These are phyloP conservation scores for Neurospora hispaniola DNA, from an alignment of 495 filamentous ascomycete species.

Conservation along the genomic window DNA sequence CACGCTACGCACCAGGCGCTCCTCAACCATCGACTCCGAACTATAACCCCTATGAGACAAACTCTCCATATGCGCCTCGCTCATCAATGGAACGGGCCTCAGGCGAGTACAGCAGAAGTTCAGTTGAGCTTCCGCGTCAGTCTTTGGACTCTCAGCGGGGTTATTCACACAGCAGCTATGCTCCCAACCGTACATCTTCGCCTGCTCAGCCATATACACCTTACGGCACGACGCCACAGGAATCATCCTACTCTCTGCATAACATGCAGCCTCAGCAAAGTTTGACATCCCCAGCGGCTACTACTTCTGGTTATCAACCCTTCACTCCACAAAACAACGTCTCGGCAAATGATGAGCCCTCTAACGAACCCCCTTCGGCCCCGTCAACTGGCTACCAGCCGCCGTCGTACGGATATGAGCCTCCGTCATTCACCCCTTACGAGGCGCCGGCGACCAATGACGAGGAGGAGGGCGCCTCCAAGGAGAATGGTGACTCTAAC, in stretches of 20 bases:
- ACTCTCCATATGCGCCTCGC: constrained; percentile 30
- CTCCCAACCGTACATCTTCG: constrained; percentile 16
- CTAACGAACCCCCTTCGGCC: constrained; percentile 8
- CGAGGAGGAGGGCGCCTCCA: constrained; percentile 1
- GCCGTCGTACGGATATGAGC: constrained; percentile 32
- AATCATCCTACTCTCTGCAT: neutral
- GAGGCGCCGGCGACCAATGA: constrained; percentile 23
- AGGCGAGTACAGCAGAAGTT: constrained; percentile 29
- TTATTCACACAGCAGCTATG: constrained; percentile 20
- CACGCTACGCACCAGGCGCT: constrained; percentile 52
- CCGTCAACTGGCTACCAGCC: constrained; percentile 26
- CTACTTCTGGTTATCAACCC: constrained; percentile 16
- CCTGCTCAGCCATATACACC: constrained; percentile 11
- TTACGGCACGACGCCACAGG: neutral
- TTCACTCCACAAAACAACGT: constrained; percentile 3
- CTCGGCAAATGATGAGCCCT: neutral
- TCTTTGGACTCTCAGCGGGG: constrained; percentile 32
- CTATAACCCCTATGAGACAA: constrained; percentile 26
- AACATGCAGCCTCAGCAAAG: neutral
- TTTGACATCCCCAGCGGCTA: constrained; percentile 3
- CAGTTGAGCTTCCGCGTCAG: constrained; percentile 33
- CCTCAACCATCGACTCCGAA: constrained; percentile 18
- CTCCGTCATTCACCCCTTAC: constrained; percentile 26
- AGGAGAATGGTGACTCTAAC: neutral
- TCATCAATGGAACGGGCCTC: constrained; percentile 36